Evolutionary conservation across 1,139 yeast species (phyloP).

Genomic region (Pichia sp.): DNA sequence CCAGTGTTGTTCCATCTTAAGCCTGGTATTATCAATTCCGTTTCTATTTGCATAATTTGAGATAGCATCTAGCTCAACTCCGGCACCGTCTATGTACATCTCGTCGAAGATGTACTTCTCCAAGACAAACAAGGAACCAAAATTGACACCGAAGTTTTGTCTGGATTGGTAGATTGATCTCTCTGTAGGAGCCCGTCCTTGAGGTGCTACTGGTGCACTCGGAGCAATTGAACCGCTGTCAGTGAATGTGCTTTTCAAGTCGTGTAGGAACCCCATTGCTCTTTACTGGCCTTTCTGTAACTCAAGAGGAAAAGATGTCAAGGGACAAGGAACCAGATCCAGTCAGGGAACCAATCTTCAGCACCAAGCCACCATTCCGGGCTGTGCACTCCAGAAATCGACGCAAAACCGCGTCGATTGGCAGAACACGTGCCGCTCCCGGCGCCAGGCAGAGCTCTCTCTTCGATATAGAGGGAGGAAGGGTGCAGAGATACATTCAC

Average conservation of each 20-base stretch:
- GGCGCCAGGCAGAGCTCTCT: too few relatives aligned
- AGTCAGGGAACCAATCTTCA: too few relatives aligned
- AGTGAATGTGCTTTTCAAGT: conserved; percentile 19
- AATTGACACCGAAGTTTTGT: conserved; percentile 78
- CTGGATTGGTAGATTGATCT: conserved; percentile 64
- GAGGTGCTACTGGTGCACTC: conserved; percentile 27
- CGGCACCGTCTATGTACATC: conserved; percentile 48
- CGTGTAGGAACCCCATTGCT: conserved; percentile 19
- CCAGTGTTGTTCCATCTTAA: conserved; percentile 70
- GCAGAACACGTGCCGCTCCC: conserved; percentile 8
- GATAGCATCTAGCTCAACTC: conserved; percentile 79
- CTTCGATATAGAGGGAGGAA: too few relatives aligned
- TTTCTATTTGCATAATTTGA: conserved; percentile 42
- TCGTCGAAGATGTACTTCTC: conserved; percentile 73
- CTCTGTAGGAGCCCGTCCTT: conserved; percentile 38
- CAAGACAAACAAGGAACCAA: conserved; percentile 80
- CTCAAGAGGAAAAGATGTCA: too few relatives aligned
- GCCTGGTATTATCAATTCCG: conserved; percentile 56
- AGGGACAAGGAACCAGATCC: too few relatives aligned
- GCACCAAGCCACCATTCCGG: too few relatives aligned
- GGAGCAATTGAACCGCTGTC: conserved; percentile 8
- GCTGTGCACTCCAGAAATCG: too few relatives aligned
- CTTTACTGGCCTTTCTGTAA: too few relatives aligned
- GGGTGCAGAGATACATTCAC: too few relatives aligned
- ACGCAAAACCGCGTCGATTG: conserved; percentile 9